Percentiles rank a stretch among this genome's conserved stretches.
Conservation (phyloP, 2,329 filamentous ascomycete genomes). For the Elsinoe perseae region DNA sequence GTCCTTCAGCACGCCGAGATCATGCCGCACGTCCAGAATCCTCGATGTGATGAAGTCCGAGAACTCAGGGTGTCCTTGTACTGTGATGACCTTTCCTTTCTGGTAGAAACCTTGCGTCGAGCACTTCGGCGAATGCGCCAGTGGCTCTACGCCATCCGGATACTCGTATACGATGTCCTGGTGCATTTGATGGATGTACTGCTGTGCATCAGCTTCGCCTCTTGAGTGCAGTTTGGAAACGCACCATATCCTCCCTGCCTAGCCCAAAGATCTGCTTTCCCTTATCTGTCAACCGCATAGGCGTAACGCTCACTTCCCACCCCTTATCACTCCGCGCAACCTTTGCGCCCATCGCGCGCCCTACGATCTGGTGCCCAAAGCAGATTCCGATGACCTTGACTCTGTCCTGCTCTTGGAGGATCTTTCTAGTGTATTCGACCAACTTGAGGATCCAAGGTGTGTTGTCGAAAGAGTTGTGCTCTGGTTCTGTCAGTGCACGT, state of each 20-base stretch:
- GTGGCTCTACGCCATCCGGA: constrained; percentile 52
- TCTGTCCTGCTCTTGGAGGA: constrained; percentile 51
- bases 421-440: constrained; percentile 57
- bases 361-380: constrained; percentile 82
- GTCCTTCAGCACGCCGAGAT: constrained; percentile 61
- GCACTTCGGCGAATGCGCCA: constrained; percentile 61
- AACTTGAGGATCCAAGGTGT: constrained; percentile 69
- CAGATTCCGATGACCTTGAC: constrained; percentile 73
- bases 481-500: constrained; percentile 33
- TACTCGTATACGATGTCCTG: constrained; percentile 63
- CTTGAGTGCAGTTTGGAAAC: constrained; percentile 23
- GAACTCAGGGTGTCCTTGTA: constrained; percentile 86
- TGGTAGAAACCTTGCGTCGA: constrained; percentile 73
- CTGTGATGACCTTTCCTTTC: constrained; percentile 58
- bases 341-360: constrained; percentile 58
- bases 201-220: constrained; percentile 13
- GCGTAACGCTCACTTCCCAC: constrained; percentile 75
- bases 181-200: constrained; percentile 81
- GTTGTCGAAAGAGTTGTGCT: constrained; percentile 64
- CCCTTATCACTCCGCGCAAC: constrained; percentile 60
- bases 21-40: constrained; percentile 57
- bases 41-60: constrained; percentile 62
- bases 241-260: constrained; percentile 47
- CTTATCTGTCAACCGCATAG: constrained; percentile 58
- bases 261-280: constrained; percentile 65